Conservation (phyloP, 305 asterid genomes). For the Rubia tinctorum region DNA sequence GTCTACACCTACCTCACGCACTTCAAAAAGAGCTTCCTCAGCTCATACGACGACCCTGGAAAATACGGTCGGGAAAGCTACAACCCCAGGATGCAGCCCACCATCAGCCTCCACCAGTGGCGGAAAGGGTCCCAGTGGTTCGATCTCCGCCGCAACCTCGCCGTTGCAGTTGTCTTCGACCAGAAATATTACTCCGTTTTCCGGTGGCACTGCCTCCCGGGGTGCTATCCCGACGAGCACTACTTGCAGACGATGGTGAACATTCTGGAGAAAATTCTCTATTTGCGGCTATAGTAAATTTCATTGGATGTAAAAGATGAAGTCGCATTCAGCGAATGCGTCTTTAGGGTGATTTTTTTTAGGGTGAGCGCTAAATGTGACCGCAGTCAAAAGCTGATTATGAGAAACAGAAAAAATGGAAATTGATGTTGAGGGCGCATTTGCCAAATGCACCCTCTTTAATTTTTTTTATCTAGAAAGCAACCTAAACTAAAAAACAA, state of each 20-base stretch:
- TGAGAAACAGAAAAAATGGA: no score
- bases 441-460: no score
- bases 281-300: no score
- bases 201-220: constrained; percentile 33
- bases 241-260: constrained; percentile 54
- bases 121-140: constrained; percentile 74
- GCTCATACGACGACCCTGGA: constrained; percentile 43
- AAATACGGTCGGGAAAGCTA: constrained; percentile 55
- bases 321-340: no score
- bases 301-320: no score
- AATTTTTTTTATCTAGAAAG: no score
- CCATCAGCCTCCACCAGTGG: constrained; percentile 34
- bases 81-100: constrained; percentile 53
- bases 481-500: no score
- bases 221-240: constrained; percentile 60
- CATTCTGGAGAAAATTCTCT: no score
- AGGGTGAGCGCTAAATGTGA: no score
- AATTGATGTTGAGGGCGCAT: no score
- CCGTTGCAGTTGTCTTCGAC: constrained; percentile 35
- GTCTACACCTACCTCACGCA: constrained; percentile 37
- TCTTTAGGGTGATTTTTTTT: no score
- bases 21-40: constrained; percentile 40
- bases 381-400: no score
- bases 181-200: constrained; percentile 33
- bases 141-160: constrained; percentile 46